Evolutionary conservation across 2,329 filamentous ascomycete genomes (phyloP), one percentile per base, ranked within the genome.

Genomic region (Mollisia scopiformis): DNA sequence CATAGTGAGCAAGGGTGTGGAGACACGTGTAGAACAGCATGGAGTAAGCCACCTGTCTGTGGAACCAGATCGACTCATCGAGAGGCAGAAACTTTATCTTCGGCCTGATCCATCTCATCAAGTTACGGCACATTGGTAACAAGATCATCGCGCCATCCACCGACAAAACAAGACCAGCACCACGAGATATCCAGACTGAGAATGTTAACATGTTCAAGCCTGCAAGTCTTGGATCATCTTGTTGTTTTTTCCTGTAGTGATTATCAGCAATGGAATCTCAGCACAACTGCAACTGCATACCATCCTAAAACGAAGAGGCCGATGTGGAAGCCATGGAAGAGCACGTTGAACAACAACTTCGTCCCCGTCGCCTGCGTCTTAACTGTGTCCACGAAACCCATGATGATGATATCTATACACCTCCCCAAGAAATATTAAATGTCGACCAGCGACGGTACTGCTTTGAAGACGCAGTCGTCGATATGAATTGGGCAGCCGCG

Each of bases 1-100:
- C 92, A 72, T 99, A 99, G 77, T 99, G 95, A 54, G 87, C 87
- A 14, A 82, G 73, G 1, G 88, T 89, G 75, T 99, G 95, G 28
- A 92, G 76, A 53, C 88, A 83, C 28, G 89, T 91, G 76, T 93
- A 99, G 58, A 97, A 73, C 2, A 98, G 82, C 79, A 98, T 81
- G 1, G 92, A 82, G 74, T 99, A 99, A 19, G 95, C 94, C 46
- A 96, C 85, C 76, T 99, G 95, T 66, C 94, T 85, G 79, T 99
- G 95, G 77, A 99, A 96, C 93, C 93, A 99, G 67, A 93, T 84
- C 62, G 93, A 96, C 79, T 99, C 95, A 72, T 99, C 95, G n/a
- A 99, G 83, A 5, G 95, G 95, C 13, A 98, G 75, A 80, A 90
- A 97, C 75, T 87, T 86, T 66, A 97, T 78, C 80, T 96, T 96